A percentile compares a stretch with the other conserved stretches of the same genome.
phyloP scores from a whole-genome alignment of 805 yeast genomes.

The Metschnikowia shivogae region DNA sequence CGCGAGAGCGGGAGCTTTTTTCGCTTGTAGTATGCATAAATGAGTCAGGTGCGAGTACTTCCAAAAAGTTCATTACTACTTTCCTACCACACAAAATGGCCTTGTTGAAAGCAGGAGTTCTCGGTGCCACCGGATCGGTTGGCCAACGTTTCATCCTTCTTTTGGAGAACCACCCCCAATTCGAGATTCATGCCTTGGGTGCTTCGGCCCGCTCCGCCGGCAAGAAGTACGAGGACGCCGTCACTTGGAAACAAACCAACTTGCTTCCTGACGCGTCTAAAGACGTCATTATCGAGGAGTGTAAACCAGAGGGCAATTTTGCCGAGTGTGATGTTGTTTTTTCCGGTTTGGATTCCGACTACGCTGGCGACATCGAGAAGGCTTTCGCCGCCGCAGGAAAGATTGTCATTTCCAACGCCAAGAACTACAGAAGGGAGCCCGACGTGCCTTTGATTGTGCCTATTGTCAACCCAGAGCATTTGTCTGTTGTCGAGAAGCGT shows the following conservation, averaged over 20 bases:
- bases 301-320: constrained; percentile 67
- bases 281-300: constrained; percentile 66
- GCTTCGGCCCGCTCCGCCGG: constrained; percentile 96
- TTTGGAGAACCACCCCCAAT: constrained; percentile 83
- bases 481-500: constrained; percentile 63
- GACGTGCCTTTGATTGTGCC: constrained; percentile 94
- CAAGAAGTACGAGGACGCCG: constrained; percentile 77
- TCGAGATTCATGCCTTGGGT: constrained; percentile 79
- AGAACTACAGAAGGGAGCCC: constrained; percentile 84
- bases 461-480: constrained; percentile 88
- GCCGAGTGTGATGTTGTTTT: constrained; percentile 90
- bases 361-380: constrained; percentile 88
- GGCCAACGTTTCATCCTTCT: constrained; percentile 93
- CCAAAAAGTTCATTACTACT: not conserved
- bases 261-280: constrained; percentile 68
- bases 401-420: constrained; percentile 89
- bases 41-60: constrained; percentile 3
- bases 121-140: constrained; percentile 97
- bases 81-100: constrained; percentile 17
- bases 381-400: constrained; percentile 78
- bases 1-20: not conserved
- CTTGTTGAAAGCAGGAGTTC: constrained; percentile 69
- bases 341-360: constrained; percentile 90
- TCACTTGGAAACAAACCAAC: constrained; percentile 90
- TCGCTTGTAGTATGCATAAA: constrained; percentile 1